Percentiles rank a stretch among this genome's conserved stretches.
Conservation (phyloP, 2,329 filamentous ascomycete genomes). For the Colletotrichum sp. region DNA sequence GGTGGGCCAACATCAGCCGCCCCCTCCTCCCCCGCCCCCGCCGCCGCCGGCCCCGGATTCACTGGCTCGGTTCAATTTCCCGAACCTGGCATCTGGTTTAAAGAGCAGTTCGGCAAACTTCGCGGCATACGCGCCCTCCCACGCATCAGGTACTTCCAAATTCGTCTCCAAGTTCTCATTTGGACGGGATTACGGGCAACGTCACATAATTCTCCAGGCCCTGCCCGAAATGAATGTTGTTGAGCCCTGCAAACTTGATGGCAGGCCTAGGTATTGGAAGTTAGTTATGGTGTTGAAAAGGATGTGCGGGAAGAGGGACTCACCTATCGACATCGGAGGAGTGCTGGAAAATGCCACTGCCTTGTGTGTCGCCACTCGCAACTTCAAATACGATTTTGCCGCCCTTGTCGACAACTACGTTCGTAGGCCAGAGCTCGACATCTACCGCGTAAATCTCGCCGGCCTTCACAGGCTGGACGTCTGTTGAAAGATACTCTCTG, state of each 20-base stretch:
- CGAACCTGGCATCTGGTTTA: background rate
- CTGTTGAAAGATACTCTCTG: constrained; percentile 62
- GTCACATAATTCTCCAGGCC: constrained; percentile 55
- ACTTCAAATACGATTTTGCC: constrained; percentile 62
- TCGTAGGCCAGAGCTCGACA: constrained; percentile 70
- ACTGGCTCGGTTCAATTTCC: background rate
- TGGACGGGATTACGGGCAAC: constrained; percentile 54
- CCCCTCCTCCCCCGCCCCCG: too few species aligned
- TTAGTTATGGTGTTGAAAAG: constrained; percentile 36
- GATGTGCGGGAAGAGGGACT: constrained; percentile 27
- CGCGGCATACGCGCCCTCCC: background rate
- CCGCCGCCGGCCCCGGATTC: background rate
- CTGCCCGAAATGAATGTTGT: constrained; percentile 58
- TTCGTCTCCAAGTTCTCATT: background rate
- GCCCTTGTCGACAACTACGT: constrained; percentile 54
- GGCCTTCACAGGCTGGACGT: constrained; percentile 58
- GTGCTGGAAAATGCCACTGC: constrained; percentile 62
- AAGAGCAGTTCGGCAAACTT: background rate
- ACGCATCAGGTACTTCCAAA: too few species aligned
- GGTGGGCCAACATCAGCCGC: too few species aligned
- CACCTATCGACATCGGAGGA: constrained; percentile 52
- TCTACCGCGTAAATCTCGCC: constrained; percentile 65
- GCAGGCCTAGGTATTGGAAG: constrained; percentile 51
- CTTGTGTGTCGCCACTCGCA: constrained; percentile 62
- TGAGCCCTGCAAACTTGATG: constrained; percentile 45